A percentile compares a stretch with the other conserved stretches of the same genome.
These are phyloP conservation scores for Colletotrichum acutatum DNA, from an alignment of 2,329 filamentous ascomycete species.

Conservation along the genomic window DNA sequence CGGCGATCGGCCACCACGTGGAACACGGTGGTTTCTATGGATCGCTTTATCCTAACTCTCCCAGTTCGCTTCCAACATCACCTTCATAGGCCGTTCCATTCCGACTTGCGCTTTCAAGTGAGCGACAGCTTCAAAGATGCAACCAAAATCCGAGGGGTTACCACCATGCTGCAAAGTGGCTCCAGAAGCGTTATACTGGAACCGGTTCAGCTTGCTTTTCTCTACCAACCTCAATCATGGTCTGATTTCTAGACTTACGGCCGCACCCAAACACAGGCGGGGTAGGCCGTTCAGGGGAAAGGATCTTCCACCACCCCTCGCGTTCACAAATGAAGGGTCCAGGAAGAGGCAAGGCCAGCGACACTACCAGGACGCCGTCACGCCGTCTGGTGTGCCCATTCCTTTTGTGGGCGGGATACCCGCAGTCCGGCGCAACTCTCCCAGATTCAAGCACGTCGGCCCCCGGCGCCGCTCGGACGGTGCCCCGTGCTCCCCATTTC, in stretches of 20 bases:
- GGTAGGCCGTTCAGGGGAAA: background rate
- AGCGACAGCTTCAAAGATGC: slow-evolving; percentile 1
- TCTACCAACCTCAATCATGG: background rate
- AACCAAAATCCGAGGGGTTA: background rate
- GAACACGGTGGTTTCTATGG: background rate
- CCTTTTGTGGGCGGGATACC: background rate
- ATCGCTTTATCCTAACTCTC: background rate
- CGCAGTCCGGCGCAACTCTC: background rate
- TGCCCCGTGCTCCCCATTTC: background rate
- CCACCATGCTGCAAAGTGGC: background rate
- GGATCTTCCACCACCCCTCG: background rate
- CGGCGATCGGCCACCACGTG: slow-evolving; percentile 33
- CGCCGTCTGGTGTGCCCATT: background rate
- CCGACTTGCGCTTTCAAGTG: background rate
- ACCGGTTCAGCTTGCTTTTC: background rate
- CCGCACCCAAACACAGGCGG: background rate
- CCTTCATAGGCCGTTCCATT: background rate
- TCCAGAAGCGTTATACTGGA: background rate
- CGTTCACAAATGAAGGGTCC: background rate
- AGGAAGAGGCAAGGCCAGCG: background rate
- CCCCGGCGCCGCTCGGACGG: slow-evolving; percentile 15
- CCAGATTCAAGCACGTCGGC: background rate
- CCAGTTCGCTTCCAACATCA: background rate
- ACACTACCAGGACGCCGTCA: background rate
- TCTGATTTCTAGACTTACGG: background rate